A percentile compares a stretch with the other conserved stretches of the same genome.
Evolutionary conservation across 495 filamentous ascomycete genomes (phyloP).

Genomic region (Hyaloscypha hepaticicola): DNA sequence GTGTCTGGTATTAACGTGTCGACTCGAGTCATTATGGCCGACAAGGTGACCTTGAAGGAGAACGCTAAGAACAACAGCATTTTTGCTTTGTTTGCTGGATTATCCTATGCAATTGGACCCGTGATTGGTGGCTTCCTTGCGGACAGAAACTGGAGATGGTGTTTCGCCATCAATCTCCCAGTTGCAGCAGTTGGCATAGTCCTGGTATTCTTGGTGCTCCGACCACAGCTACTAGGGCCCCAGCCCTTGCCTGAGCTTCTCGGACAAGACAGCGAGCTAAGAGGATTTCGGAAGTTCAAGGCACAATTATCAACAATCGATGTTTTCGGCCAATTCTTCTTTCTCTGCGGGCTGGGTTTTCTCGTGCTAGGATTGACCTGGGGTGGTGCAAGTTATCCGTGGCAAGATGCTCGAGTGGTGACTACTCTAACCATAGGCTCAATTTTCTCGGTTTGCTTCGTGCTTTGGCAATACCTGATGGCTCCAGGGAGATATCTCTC

Average conservation of each 20-base stretch:
- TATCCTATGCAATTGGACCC: conserved; percentile 55
- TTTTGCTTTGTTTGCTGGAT: conserved; percentile 50
- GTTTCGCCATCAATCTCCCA: conserved; percentile 58
- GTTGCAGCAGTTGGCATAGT: conserved; percentile 41
- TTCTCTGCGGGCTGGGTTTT: conserved; percentile 57
- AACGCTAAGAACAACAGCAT: conserved; percentile 55
- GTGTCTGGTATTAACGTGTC: conserved; percentile 52
- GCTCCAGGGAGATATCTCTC: conserved; percentile 43
- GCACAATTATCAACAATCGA: conserved; percentile 50
- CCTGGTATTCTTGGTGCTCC: conserved; percentile 42
- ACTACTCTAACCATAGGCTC: conserved; percentile 48
- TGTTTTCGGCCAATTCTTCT: conserved; percentile 52
- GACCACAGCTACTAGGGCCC: conserved; percentile 39
- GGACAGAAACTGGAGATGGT: conserved; percentile 16
- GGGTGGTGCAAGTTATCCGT: conserved; percentile 54
- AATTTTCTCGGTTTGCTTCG: conserved; percentile 44
- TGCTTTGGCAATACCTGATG: conserved; percentile 55
- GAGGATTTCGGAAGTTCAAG: conserved; percentile 22
- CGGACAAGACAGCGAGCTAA: not conserved
- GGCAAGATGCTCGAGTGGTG: conserved; percentile 49
- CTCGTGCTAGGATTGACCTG: conserved; percentile 57
- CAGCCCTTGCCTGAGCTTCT: conserved; percentile 25
- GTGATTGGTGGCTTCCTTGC: conserved; percentile 44
- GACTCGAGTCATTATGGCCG: conserved; percentile 54
- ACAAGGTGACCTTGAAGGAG: conserved; percentile 54